Evolutionary conservation across 192 early-diverging fungal species (phyloP).

Genomic region (Backusella parvicylindrica): DNA sequence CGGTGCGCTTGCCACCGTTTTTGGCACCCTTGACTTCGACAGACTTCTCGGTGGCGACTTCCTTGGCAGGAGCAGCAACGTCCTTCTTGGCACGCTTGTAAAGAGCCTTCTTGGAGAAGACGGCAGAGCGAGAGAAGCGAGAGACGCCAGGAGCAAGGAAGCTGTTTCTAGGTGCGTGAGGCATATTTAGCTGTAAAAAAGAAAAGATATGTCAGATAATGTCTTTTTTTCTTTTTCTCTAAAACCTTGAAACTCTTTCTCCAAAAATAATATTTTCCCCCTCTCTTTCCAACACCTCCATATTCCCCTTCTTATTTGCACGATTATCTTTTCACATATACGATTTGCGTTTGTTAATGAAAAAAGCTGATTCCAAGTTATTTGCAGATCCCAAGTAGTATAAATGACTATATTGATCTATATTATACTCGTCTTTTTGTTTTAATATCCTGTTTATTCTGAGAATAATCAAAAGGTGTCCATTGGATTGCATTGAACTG

Average conservation of each 20-base stretch:
- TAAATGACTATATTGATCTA: neutral
- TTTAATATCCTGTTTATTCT: neutral
- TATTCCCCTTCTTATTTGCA: neutral
- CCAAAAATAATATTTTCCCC: neutral
- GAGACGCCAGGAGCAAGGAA: conserved; percentile 83
- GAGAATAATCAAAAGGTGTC: neutral
- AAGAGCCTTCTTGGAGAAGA: conserved; percentile 83
- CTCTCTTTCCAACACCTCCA: neutral
- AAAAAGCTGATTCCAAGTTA: neutral
- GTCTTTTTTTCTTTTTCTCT: neutral
- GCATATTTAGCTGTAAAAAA: conserved; percentile 42
- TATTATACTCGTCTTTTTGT: neutral
- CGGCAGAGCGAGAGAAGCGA: conserved; percentile 78
- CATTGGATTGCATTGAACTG: neutral
- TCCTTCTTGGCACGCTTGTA: conserved; percentile 85
- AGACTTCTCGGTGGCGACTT: conserved; percentile 58
- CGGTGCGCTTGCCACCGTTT: conserved; percentile 69
- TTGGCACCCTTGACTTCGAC: conserved; percentile 78
- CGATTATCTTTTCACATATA: neutral
- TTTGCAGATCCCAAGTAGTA: neutral
- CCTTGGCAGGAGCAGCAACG: conserved; percentile 45
- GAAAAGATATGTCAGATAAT: neutral
- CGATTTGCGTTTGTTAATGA: neutral
- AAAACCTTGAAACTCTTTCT: neutral
- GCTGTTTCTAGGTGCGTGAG: conserved; percentile 71